These are phyloP conservation scores for Fusarium humuli DNA, from an alignment of 2,329 filamentous ascomycete genomes.

Conservation along the genomic window DNA sequence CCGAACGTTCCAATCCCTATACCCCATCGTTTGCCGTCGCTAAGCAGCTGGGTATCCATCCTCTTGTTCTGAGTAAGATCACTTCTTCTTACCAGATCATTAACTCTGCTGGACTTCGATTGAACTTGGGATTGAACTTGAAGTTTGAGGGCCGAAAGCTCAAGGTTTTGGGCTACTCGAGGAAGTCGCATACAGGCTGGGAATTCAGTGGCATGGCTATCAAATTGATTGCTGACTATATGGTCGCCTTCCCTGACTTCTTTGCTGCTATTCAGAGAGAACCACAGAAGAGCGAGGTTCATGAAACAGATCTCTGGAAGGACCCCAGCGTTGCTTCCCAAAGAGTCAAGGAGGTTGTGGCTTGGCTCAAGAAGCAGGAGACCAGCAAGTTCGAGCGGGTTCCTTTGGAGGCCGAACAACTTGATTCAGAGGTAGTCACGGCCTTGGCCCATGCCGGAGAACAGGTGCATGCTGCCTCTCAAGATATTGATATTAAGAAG, in stretches of 20 bases:
- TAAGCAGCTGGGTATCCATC: constrained; percentile 81
- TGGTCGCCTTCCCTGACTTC: constrained; percentile 94
- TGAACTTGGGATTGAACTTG: constrained; percentile 93
- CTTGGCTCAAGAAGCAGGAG: constrained; percentile 92
- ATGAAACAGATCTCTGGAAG: constrained; percentile 88
- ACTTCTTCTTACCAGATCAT: constrained; percentile 92
- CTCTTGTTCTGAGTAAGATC: constrained; percentile 92
- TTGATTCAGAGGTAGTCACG: constrained; percentile 90
- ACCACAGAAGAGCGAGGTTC: constrained; percentile 84
- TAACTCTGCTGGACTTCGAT: constrained; percentile 79
- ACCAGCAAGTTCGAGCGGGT: constrained; percentile 94
- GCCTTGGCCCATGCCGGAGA: constrained; percentile 83
- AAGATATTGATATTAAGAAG: constrained; percentile 71
- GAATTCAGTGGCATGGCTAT: constrained; percentile 92
- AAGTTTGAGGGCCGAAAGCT: constrained; percentile 97
- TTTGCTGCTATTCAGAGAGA: constrained; percentile 89
- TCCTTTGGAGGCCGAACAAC: constrained; percentile 94
- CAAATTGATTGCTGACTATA: constrained; percentile 84
- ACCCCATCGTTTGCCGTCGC: constrained; percentile 91
- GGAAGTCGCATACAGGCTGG: constrained; percentile 88
- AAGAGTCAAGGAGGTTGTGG: constrained; percentile 92
- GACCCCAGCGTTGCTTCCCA: constrained; percentile 75
- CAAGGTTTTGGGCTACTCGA: constrained; percentile 95
- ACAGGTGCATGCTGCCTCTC: constrained; percentile 62
- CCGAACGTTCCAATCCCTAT: constrained; percentile 80